phyloP scores from a whole-genome alignment of 805 yeast species.

The Ogataea neopini region DNA sequence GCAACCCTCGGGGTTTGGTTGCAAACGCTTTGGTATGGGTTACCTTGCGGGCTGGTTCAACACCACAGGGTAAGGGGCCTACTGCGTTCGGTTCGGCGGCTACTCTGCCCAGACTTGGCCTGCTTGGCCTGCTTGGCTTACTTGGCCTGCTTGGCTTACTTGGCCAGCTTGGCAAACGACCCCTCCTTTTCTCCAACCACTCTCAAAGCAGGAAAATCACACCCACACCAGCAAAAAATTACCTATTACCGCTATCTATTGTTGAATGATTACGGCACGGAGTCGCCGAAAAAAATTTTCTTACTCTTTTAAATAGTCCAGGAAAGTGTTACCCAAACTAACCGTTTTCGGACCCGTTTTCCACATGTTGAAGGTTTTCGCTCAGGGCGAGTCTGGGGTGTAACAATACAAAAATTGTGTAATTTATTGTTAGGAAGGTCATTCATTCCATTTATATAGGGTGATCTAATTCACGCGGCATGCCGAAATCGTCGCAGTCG shows the following conservation, averaged over 20 bases:
- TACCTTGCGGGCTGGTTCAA: too few relatives aligned
- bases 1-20: too few relatives aligned
- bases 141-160: background rate
- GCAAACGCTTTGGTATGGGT: too few relatives aligned
- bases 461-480: too few relatives aligned
- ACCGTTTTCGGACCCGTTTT: constrained; percentile 3
- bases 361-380: background rate
- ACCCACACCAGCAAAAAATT: background rate
- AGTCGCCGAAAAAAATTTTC: constrained; percentile 3
- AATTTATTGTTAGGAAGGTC: background rate
- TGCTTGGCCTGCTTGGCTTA: too few relatives aligned
- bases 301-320: background rate
- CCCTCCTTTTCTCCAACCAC: background rate
- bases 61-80: too few relatives aligned
- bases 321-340: background rate
- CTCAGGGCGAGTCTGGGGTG: constrained; percentile 7
- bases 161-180: background rate
- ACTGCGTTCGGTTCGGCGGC: too few relatives aligned
- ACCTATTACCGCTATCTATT: background rate
- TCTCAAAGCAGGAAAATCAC: background rate
- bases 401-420: background rate
- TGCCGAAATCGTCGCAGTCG: background rate
- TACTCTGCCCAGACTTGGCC: background rate
- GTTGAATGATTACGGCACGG: background rate
- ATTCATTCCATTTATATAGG: constrained; percentile 3